Conservation (phyloP, 495 filamentous ascomycete species). For the Sporormia fimetaria region DNA sequence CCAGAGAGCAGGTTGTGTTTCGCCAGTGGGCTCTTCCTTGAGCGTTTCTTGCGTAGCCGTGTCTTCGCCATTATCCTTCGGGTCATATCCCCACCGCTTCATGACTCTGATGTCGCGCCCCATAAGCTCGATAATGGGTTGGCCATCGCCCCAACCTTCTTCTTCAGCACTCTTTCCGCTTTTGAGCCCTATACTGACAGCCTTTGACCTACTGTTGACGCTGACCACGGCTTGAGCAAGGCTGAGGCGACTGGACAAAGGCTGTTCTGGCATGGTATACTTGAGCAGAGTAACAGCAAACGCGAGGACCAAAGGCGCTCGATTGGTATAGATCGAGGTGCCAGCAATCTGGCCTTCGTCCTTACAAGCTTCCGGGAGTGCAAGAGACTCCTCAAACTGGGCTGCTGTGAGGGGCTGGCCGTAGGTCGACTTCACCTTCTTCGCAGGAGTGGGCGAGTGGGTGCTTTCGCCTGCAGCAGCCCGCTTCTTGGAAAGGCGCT, state of each 20-base stretch:
- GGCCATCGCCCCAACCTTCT: conserved; percentile 63
- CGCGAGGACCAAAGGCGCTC: conserved; percentile 69
- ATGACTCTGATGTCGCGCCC: conserved; percentile 61
- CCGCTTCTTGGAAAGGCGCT: conserved; percentile 54
- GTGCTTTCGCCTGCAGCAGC: conserved; percentile 15
- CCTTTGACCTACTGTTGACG: conserved; percentile 62
- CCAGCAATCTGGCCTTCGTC: conserved; percentile 49
- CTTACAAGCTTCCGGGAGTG: conserved; percentile 43
- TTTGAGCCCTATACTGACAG: conserved; percentile 60
- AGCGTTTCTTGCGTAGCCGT: conserved; percentile 28
- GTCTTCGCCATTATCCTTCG: conserved; percentile 37
- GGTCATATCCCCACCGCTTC: conserved; percentile 66
- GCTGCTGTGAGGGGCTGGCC: conserved; percentile 43
- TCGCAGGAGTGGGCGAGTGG: conserved; percentile 11
- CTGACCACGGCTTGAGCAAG: conserved; percentile 70
- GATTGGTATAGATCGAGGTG: conserved; percentile 57
- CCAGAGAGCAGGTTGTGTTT: conserved; percentile 54
- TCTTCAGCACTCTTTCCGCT: conserved; percentile 54
- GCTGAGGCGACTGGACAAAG: conserved; percentile 66
- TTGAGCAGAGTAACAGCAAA: conserved; percentile 64
- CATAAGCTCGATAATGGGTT: conserved; percentile 58
- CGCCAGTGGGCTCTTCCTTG: conserved; percentile 8
- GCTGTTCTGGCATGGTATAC: conserved; percentile 73
- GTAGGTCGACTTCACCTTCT: conserved; percentile 35
- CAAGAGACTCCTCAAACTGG: conserved; percentile 53